Base-by-base conservation (phyloP, 345 rosid species). In the Camelina hispida region DNA sequence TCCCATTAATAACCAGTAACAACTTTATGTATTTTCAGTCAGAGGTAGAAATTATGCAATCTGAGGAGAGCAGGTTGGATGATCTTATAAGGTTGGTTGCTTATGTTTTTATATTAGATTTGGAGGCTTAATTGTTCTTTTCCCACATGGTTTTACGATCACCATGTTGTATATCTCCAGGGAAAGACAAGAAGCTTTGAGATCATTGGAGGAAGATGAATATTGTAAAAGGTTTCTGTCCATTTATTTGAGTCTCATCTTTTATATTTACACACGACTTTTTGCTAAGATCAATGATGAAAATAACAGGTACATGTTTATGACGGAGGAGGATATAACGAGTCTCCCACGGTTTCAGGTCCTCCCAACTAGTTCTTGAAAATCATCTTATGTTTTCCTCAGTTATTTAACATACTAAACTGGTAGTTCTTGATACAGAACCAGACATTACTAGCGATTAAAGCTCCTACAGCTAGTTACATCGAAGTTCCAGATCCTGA, bases 401-500 rank as follows among this genome's bases (percentile, higher is more conserved):
- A 51, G 23, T 57, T 40, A 23, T 46, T 20, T 2, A 34, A 43
- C 38, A 14, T 54, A 37, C 72, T 71, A 56, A 77, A 71, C 16
- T 55, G 28, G 25, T 65, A 38, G 13, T 58, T 10, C 43, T 72
- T n/a, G 69, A 37, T 68, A 37, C 88, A 91, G 94, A 86, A 86
- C 75, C 81, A 73, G 62, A 88, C 88, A 37, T 76, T 88, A 52
- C 65, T 91, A 58, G 89, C 87, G 50, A 79, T 91, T 50, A 86
- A 87, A 84, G 88, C 90, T 85, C 97, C 94, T 72, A 79, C 71
- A 74, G 87, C 87, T 69, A 83, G 92, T 80, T 84, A 78, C 76
- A 79, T 91, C 18, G 90, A 91, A 81, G 92, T 87, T 78, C 92
- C 88, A 61, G 90, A 88, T 83, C 92, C 94, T 63, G 87, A 87